Percentiles rank a stretch among this genome's conserved stretches.
phyloP scores from a whole-genome alignment of 306 rosid species.

The Crotalaria pallida region DNA sequence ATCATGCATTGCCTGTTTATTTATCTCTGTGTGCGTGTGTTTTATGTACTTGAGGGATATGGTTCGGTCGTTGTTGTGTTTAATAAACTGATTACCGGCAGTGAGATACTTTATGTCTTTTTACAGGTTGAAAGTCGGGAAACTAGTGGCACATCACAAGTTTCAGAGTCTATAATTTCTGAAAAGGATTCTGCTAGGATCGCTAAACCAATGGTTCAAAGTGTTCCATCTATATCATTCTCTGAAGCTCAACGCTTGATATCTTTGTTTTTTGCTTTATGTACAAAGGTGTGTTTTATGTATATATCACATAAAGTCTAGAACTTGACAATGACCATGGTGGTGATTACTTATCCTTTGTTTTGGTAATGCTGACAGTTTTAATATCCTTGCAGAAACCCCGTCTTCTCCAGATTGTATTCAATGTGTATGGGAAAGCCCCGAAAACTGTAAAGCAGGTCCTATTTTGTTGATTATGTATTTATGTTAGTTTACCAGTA shows the following conservation, averaged over 20 bases:
- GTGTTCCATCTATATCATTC: constrained; percentile 48
- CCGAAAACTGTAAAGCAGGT: constrained; percentile 86
- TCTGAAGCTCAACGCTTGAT: constrained; percentile 80
- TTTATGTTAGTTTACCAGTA: background rate
- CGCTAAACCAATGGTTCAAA: constrained; percentile 30
- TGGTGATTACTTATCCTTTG: constrained; percentile 6
- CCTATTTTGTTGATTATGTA: constrained; percentile 5
- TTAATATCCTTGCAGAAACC: constrained; percentile 71
- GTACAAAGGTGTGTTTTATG: constrained; percentile 67
- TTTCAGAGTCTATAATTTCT: constrained; percentile 49
- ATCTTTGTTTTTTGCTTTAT: constrained; percentile 87
- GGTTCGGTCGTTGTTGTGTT: constrained; percentile 5
- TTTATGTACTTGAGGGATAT: background rate
- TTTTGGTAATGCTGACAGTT: constrained; percentile 7
- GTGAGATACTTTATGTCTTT: background rate
- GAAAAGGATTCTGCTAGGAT: constrained; percentile 47
- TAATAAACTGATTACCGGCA: background rate
- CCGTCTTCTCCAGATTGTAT: constrained; percentile 72
- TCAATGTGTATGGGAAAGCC: constrained; percentile 62
- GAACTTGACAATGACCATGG: constrained; percentile 2
- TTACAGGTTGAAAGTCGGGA: constrained; percentile 68
- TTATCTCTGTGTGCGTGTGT: background rate
- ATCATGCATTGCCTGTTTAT: background rate
- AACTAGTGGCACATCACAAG: constrained; percentile 44
- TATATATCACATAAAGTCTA: constrained; percentile 4